Percentiles rank a stretch among this genome's conserved stretches.
These are phyloP conservation scores for Trypanosoma boissoni DNA, from an alignment of 208 protist genomes.

Conservation along the genomic window DNA sequence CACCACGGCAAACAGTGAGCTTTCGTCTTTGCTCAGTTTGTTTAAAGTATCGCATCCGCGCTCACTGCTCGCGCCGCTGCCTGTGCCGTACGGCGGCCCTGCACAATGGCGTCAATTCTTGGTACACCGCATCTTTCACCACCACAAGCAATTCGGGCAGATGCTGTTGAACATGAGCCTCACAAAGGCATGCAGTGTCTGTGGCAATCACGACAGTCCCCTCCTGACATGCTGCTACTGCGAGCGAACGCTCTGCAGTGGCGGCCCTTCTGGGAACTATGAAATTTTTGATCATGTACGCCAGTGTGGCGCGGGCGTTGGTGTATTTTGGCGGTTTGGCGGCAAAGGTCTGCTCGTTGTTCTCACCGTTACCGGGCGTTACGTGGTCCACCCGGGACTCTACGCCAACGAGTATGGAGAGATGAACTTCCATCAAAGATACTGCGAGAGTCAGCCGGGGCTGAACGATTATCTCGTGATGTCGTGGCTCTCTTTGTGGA, in stretches of 20 bases:
- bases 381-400: slow-evolving; percentile 28
- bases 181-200: slow-evolving; percentile 25
- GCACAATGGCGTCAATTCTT: slow-evolving; percentile 37
- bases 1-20: background rate
- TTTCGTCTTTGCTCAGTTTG: background rate
- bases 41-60: background rate
- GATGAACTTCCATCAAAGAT: slow-evolving; percentile 25
- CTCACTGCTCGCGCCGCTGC: background rate
- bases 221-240: slow-evolving; percentile 64
- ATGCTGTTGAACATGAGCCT: slow-evolving; percentile 35
- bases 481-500: slow-evolving; percentile 48
- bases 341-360: slow-evolving; percentile 42
- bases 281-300: slow-evolving; percentile 61
- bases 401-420: slow-evolving; percentile 77
- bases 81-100: slow-evolving; percentile 10
- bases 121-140: slow-evolving; percentile 42
- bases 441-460: slow-evolving; percentile 30
- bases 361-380: slow-evolving; percentile 34
- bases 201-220: slow-evolving; percentile 22
- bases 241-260: slow-evolving; percentile 38
- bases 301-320: slow-evolving; percentile 45
- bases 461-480: slow-evolving; percentile 28
- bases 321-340: slow-evolving; percentile 46
- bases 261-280: slow-evolving; percentile 9
- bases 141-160: slow-evolving; percentile 32